A percentile compares a stretch with the other conserved stretches of the same genome.
phyloP scores from a whole-genome alignment of 2,329 filamentous ascomycete species.

The Alternaria novae-zelandiae region DNA sequence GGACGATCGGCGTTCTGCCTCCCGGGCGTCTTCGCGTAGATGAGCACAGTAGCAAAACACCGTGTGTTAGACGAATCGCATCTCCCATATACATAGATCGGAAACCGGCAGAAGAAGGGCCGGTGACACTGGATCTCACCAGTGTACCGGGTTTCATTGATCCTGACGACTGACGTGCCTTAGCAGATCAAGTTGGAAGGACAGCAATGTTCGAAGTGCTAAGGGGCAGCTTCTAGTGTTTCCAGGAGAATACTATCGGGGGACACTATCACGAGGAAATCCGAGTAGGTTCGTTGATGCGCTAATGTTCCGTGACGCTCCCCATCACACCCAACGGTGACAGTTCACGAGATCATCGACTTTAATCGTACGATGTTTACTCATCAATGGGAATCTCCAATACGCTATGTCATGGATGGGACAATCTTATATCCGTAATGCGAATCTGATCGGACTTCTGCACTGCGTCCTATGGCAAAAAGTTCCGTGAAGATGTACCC shows the following conservation, averaged over 20 bases:
- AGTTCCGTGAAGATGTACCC: background rate
- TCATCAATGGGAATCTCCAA: background rate
- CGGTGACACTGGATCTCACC: too few species aligned
- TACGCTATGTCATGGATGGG: background rate
- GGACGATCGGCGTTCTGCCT: accelerated
- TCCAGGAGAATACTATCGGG: background rate
- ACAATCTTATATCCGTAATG: background rate
- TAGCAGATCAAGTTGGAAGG: background rate
- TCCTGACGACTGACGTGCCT: background rate
- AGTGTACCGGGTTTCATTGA: too few species aligned
- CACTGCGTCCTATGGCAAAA: background rate
- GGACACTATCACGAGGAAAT: background rate
- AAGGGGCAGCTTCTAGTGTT: background rate
- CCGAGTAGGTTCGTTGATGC: background rate
- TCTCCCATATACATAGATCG: background rate
- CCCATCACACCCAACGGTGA: background rate
- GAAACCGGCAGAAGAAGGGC: background rate
- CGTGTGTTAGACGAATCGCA: background rate
- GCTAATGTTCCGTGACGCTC: background rate
- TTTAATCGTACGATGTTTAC: background rate
- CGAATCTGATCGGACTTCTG: background rate
- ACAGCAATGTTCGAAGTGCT: background rate
- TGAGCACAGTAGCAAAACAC: background rate
- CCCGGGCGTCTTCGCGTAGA: background rate
- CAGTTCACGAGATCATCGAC: background rate